Evolutionary conservation across 164 flowering plant genomes (phyloP).

Genomic region (Houttuynia cordata): DNA sequence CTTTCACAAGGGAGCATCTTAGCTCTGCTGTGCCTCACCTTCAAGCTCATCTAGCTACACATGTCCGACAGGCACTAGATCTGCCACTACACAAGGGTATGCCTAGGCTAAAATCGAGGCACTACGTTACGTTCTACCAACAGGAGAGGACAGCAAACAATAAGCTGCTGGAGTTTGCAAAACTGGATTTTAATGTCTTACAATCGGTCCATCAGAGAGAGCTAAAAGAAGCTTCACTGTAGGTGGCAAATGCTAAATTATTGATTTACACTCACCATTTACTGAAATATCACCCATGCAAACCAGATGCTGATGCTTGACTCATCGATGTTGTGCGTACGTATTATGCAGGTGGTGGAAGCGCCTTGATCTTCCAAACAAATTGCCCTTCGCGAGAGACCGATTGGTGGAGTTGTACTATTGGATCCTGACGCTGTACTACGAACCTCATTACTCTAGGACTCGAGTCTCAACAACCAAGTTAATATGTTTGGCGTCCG

Average conservation of each 20-base stretch:
- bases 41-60: conserved; percentile 9
- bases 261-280: neutral
- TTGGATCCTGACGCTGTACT: conserved; percentile 6
- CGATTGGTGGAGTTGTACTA: conserved; percentile 8
- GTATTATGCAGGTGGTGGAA: conserved; percentile 8
- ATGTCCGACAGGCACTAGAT: conserved; percentile 13
- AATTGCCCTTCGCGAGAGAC: conserved; percentile 6
- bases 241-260: conserved; percentile 5
- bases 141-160: conserved; percentile 6
- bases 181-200: conserved; percentile 25
- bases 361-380: neutral
- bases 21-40: neutral
- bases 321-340: neutral
- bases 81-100: conserved; percentile 34
- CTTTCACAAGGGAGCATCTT: conserved; percentile 3
- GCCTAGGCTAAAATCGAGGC: conserved; percentile 20
- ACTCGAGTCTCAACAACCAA: neutral
- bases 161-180: conserved; percentile 21
- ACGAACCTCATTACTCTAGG: conserved; percentile 1
- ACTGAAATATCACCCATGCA: neutral
- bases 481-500: neutral
- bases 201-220: conserved; percentile 29
- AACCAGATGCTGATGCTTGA: neutral
- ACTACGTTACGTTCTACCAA: conserved; percentile 8
- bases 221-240: conserved; percentile 25